A percentile compares a stretch with the other conserved stretches of the same genome.
Evolutionary conservation across 257 asterid species (phyloP).

Genomic region (Scutellaria baicalensis): DNA sequence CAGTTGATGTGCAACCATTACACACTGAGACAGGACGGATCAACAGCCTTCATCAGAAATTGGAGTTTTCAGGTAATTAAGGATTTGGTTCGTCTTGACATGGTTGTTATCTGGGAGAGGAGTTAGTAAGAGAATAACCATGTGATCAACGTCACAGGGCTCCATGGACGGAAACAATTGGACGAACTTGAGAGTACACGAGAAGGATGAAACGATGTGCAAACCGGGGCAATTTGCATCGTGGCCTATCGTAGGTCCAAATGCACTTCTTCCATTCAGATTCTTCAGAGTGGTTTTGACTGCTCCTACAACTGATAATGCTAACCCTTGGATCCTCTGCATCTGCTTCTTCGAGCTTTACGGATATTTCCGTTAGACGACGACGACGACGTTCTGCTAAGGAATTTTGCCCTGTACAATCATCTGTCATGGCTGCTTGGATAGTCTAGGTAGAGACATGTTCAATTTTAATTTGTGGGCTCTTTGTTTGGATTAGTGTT

Average conservation of each 20-base stretch:
- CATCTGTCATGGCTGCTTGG: neutral
- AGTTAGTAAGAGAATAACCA: neutral
- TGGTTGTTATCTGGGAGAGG: neutral
- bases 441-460: neutral
- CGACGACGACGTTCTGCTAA: neutral
- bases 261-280: slow-evolving; percentile 82
- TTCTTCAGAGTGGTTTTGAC: slow-evolving; percentile 58
- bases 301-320: slow-evolving; percentile 59
- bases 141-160: slow-evolving; percentile 40
- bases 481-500: no score
- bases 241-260: slow-evolving; percentile 77
- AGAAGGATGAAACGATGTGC: slow-evolving; percentile 67
- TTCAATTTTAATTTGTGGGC: no score
- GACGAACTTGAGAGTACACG: slow-evolving; percentile 77
- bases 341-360: slow-evolving; percentile 92
- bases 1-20: slow-evolving; percentile 97
- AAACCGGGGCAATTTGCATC: slow-evolving; percentile 93
- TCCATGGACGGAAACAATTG: slow-evolving; percentile 79
- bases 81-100: neutral
- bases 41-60: slow-evolving; percentile 63
- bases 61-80: slow-evolving; percentile 83
- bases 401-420: neutral
- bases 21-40: slow-evolving; percentile 94
- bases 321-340: slow-evolving; percentile 85
- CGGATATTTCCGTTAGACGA: slow-evolving; percentile 61